These are phyloP conservation scores for Perkinsus marinus DNA, from an alignment of 169 alveolate species.

Conservation along the genomic window DNA sequence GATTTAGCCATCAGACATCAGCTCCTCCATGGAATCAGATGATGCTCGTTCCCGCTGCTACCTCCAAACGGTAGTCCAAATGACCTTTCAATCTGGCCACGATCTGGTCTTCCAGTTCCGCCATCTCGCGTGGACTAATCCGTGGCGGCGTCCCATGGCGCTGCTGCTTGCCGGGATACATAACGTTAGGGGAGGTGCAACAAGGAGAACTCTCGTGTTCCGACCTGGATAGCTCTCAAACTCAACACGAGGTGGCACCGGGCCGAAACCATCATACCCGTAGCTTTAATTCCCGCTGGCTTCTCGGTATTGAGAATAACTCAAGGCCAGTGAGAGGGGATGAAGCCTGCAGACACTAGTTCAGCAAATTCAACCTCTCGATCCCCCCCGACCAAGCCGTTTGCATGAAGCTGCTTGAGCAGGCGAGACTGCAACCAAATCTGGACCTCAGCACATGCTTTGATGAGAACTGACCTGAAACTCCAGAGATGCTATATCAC, in stretches of 20 bases:
- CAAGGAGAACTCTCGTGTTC: too few relatives aligned
- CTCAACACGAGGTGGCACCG: background rate
- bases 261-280: background rate
- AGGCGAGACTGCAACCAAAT: background rate
- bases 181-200: background rate
- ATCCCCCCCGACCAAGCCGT: background rate
- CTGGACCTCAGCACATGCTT: background rate
- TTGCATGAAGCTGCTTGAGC: background rate
- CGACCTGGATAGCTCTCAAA: too few relatives aligned
- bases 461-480: background rate
- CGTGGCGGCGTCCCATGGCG: background rate
- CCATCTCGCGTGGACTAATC: background rate
- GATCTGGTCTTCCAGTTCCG: background rate
- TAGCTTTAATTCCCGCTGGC: background rate
- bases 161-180: background rate
- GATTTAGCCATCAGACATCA: background rate
- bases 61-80: background rate
- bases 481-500: background rate
- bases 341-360: background rate
- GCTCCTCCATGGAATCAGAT: too few relatives aligned
- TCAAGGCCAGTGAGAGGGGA: background rate
- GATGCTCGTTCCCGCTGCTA: background rate
- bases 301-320: background rate
- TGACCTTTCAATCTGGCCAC: background rate
- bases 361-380: background rate